Evolutionary conservation across 202 grass and related monocot species (phyloP), one percentile per base, ranked within the genome.

Genomic region (Sporobolus alterniflorus): DNA sequence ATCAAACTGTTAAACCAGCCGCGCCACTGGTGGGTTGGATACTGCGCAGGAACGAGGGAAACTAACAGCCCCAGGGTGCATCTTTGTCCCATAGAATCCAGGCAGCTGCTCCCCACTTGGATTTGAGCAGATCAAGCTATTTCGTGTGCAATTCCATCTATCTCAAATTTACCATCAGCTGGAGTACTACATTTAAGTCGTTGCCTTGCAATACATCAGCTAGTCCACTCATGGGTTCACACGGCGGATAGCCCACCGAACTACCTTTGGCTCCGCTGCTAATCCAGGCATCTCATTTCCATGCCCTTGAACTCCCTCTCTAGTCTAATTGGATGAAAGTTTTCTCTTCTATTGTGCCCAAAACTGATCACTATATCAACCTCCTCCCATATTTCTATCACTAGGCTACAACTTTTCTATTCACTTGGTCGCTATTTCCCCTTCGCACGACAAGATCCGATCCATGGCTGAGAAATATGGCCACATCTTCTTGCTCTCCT

Each of bases 391-490:
- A 65, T 26, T 42, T 66, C 71, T 73, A 78, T 22, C 24, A 71
- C 67, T 86, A 86, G 60, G 18, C 87, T 84, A 77, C 68, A 54
- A 3, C 9, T 54, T 33, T 15, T 86, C n/a, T 56, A 22, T 63
- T 94, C 79, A 94, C 88, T 92, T 85, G 12, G 91, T 73, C 73
- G 77, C 74, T 83, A 82, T 88, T 79, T 92, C 90, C 59, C 92
- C 90, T 78, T 86, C 74, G 49, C 57, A n/a, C n/a, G 93, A 94
- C 26, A 99, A 25, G 83, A 92, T 87, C 60, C 60, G 74, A 83
- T 96, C 91, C 89, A 99, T 85, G 51, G 68, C 74, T 4, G 67
- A 87, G 78, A 92, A 99, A 90, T 94, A 82, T 0, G 89, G 87
- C 96, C 96, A 99, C 10, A 66, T 82, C 79, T 84, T 93, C 82